Percentiles rank a stretch among this genome's conserved stretches.
These are phyloP conservation scores for Ceratocystiopsis minuta DNA, from an alignment of 2,329 filamentous ascomycete species.

Conservation along the genomic window DNA sequence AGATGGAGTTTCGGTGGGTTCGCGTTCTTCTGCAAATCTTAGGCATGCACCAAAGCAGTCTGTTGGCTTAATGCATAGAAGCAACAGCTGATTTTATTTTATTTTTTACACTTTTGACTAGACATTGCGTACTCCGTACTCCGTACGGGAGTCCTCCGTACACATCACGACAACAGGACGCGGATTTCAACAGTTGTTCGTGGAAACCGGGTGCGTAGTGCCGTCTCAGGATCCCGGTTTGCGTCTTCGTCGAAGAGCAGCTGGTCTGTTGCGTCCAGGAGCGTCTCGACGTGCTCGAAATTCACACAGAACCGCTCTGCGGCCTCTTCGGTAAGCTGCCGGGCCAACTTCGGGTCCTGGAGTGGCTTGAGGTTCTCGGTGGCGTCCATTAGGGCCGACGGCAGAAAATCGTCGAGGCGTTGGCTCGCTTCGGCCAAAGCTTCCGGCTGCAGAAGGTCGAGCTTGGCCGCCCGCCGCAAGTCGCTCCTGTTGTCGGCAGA, in stretches of 20 bases:
- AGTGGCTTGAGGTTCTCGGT: slow-evolving; percentile 62
- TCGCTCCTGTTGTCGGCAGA: slow-evolving; percentile 22
- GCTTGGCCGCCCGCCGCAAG: slow-evolving; percentile 33
- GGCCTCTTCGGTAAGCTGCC: slow-evolving; percentile 64
- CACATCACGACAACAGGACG: slow-evolving; percentile 32
- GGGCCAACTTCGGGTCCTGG: slow-evolving; percentile 51
- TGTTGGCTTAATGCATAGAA: not conserved
- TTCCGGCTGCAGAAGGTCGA: slow-evolving; percentile 40
- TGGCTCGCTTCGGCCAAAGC: slow-evolving; percentile 52
- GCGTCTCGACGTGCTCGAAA: slow-evolving; percentile 47
- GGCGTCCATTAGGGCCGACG: slow-evolving; percentile 83
- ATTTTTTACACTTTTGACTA: not conserved
- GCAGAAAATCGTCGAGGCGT: slow-evolving; percentile 73
- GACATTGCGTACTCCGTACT: not conserved
- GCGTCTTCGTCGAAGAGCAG: slow-evolving; percentile 11
- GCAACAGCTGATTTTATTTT: not conserved
- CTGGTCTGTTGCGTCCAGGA: slow-evolving; percentile 27
- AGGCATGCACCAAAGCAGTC: too few species aligned
- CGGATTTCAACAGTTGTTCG: slow-evolving; percentile 42
- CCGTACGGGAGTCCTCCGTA: too few species aligned
- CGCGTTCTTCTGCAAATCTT: too few species aligned
- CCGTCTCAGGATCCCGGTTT: slow-evolving; percentile 11
- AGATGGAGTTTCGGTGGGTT: too few species aligned
- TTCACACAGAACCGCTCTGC: slow-evolving; percentile 70
- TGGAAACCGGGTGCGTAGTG: slow-evolving; percentile 31